These are phyloP conservation scores for Cenchrus purpureus DNA, from an alignment of 176 grass and related monocot genomes.

Conservation along the genomic window DNA sequence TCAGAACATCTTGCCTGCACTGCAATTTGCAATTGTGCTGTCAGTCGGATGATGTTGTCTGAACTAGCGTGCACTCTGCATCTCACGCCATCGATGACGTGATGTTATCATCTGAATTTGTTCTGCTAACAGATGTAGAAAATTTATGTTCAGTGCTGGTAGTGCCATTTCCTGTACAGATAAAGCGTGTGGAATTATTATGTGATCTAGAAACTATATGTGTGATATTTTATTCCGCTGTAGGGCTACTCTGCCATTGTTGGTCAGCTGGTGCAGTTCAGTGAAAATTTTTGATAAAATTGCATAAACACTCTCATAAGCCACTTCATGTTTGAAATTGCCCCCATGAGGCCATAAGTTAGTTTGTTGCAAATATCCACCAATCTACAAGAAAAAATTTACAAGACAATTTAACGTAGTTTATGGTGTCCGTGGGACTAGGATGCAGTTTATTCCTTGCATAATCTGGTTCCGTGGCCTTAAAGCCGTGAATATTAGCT, in stretches of 20 bases:
- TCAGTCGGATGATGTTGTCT: background rate
- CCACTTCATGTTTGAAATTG: no score
- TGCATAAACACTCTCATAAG: no score
- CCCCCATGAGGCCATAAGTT: no score
- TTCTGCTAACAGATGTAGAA: background rate
- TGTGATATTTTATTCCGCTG: background rate
- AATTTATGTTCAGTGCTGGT: background rate
- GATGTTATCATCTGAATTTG: background rate
- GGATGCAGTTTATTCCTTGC: no score
- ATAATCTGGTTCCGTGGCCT: no score
- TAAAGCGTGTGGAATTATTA: background rate
- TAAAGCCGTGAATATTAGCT: no score
- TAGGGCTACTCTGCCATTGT: background rate
- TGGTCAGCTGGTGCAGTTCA: background rate
- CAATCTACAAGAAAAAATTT: no score
- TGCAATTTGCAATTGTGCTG: background rate
- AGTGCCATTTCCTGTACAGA: background rate
- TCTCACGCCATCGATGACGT: background rate
- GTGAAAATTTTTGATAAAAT: background rate
- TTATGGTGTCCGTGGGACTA: no score
- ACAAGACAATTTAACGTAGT: no score
- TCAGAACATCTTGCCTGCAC: background rate
- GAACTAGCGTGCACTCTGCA: background rate
- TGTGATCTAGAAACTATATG: background rate
- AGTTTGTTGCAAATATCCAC: no score